Evolutionary conservation across 163 green algal species (phyloP).

Genomic region (Scenedesmus sp.): DNA sequence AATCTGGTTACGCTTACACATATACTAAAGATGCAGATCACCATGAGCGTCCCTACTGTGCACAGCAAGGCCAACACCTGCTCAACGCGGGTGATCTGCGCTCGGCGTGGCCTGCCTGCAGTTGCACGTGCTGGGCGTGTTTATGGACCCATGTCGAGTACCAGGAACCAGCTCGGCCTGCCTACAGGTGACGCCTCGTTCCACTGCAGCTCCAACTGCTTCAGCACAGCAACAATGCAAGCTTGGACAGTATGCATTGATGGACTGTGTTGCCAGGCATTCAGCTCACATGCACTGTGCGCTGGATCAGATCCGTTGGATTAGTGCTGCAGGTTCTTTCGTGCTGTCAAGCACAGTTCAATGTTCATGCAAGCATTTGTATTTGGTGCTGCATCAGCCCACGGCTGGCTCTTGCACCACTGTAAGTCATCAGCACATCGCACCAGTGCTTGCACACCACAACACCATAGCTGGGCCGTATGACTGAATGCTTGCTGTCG

Average conservation of each 20-base stretch:
- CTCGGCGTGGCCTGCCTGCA: not conserved
- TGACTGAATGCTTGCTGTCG: not conserved
- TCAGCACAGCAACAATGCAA: not conserved
- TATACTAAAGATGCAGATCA: not conserved
- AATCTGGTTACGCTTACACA: not conserved
- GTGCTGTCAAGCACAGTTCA: not conserved
- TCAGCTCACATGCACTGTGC: not conserved
- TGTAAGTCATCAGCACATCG: not conserved
- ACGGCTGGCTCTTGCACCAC: too few relatives aligned
- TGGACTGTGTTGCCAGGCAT: not conserved
- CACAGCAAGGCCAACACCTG: not conserved
- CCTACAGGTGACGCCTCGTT: not conserved
- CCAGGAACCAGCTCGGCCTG: not conserved
- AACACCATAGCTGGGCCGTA: not conserved
- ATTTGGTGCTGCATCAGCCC: not conserved
- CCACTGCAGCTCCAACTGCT: not conserved
- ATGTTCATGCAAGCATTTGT: not conserved
- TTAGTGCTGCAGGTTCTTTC: not conserved
- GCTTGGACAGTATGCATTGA: not conserved
- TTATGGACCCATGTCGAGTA: not conserved
- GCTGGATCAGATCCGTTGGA: not conserved
- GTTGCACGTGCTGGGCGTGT: not conserved
- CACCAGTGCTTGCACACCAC: not conserved
- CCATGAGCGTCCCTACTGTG: not conserved
- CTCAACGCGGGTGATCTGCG: slow-evolving; percentile 2